These are phyloP conservation scores for Scutellaria baicalensis DNA, from an alignment of 257 asterid genomes.

Conservation along the genomic window DNA sequence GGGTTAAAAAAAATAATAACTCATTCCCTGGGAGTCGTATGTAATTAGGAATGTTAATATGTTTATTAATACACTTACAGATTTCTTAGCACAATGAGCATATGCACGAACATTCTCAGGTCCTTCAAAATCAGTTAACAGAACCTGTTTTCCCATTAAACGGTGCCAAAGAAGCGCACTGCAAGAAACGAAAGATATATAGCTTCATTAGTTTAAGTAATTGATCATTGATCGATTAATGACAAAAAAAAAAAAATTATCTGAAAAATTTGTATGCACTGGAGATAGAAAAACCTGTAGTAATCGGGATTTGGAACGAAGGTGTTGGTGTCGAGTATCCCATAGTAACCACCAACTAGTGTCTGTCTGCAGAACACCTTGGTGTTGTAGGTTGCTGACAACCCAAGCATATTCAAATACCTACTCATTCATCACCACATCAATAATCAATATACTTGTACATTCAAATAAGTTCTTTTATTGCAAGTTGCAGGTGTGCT, in stretches of 20 bases:
- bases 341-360: slow-evolving; percentile 39
- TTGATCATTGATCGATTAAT: too few relatives aligned
- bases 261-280: too few relatives aligned
- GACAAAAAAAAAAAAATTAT: too few relatives aligned
- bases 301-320: slow-evolving; percentile 39
- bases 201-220: too few relatives aligned
- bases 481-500: too few relatives aligned
- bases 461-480: too few relatives aligned
- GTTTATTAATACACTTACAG: slow-evolving; percentile 32
- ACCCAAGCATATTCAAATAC: too few relatives aligned
- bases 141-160: slow-evolving; percentile 53
- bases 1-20: too few relatives aligned
- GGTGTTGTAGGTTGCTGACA: slow-evolving; percentile 2
- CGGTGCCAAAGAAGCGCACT: slow-evolving; percentile 77
- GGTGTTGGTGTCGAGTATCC: slow-evolving; percentile 31
- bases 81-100: slow-evolving; percentile 58
- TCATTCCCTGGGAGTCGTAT: too few relatives aligned
- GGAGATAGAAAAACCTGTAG: slow-evolving; percentile 29
- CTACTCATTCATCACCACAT: too few relatives aligned
- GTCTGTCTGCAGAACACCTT: slow-evolving; percentile 35
- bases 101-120: slow-evolving; percentile 51
- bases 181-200: not conserved
- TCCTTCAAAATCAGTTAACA: slow-evolving; percentile 41
- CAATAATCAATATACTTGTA: too few relatives aligned
- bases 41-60: too few relatives aligned